Evolutionary conservation across 805 yeast genomes (phyloP).

Genomic region (Nakazawaea anatomiae): DNA sequence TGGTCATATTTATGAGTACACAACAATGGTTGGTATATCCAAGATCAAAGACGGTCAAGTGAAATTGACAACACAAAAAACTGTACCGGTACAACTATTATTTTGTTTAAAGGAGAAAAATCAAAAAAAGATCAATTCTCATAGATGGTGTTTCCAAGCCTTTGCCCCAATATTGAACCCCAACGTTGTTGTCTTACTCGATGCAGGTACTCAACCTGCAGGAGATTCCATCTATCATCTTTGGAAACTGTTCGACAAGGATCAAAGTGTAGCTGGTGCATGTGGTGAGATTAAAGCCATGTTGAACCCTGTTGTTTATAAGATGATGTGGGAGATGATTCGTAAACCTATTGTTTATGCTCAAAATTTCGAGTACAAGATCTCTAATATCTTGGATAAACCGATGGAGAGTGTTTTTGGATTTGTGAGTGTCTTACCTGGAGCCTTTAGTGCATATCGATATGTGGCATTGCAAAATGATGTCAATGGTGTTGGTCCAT

Average conservation of each 20-base stretch:
- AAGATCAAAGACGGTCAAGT: slow-evolving; percentile 56
- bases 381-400: slow-evolving; percentile 90
- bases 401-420: slow-evolving; percentile 96
- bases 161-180: slow-evolving; percentile 82
- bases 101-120: slow-evolving; percentile 90
- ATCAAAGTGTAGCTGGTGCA: slow-evolving; percentile 88
- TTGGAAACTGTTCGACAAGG: slow-evolving; percentile 80
- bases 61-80: slow-evolving; percentile 58
- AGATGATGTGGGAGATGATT: slow-evolving; percentile 5
- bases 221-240: slow-evolving; percentile 78
- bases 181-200: slow-evolving; percentile 74
- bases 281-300: slow-evolving; percentile 95
- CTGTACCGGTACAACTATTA: slow-evolving; percentile 78
- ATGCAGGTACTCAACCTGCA: slow-evolving; percentile 93
- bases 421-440: slow-evolving; percentile 89
- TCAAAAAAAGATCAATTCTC: slow-evolving; percentile 87
- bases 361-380: slow-evolving; percentile 94
- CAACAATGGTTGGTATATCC: slow-evolving; percentile 84
- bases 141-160: slow-evolving; percentile 95
- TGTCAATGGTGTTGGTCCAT: slow-evolving; percentile 60
- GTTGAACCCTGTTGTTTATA: slow-evolving; percentile 47
- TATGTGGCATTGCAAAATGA: slow-evolving; percentile 68
- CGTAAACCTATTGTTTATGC: slow-evolving; percentile 82
- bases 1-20: slow-evolving; percentile 90
- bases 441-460: slow-evolving; percentile 94